phyloP scores from a whole-genome alignment of 2,329 filamentous ascomycete species.

The Volutella citrinella region DNA sequence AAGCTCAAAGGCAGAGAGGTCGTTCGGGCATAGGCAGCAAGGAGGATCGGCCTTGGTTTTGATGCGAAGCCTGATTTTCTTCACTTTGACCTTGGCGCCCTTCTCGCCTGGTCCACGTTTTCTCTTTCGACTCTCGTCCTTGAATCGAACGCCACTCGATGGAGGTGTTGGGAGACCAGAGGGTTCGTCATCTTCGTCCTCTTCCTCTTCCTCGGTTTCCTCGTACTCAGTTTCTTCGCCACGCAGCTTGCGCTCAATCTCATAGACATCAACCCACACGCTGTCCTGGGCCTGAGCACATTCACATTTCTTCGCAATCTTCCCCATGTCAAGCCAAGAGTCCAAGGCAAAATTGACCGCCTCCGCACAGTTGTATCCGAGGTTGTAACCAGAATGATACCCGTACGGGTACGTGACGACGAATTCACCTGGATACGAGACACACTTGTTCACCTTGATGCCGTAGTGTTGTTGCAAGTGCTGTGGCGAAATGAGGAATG shows the following conservation, averaged over 20 bases:
- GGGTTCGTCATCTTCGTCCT: conserved; percentile 61
- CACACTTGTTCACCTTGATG: conserved; percentile 93
- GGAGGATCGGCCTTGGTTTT: conserved; percentile 71
- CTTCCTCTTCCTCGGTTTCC: conserved; percentile 70
- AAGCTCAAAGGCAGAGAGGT: conserved; percentile 77
- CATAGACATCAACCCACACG: conserved; percentile 95
- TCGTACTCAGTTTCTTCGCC: conserved; percentile 86
- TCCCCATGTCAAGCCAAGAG: conserved; percentile 91
- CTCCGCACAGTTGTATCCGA: conserved; percentile 98
- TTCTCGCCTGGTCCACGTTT: conserved; percentile 33
- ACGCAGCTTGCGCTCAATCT: conserved; percentile 90
- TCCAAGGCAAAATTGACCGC: conserved; percentile 98
- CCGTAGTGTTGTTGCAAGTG: conserved; percentile 84
- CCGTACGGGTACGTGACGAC: conserved; percentile 98
- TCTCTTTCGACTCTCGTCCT: conserved; percentile 62
- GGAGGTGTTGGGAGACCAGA: conserved; percentile 78
- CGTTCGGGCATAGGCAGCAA: conserved; percentile 90
- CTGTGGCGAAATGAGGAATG: conserved; percentile 90
- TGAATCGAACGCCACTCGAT: conserved; percentile 65
- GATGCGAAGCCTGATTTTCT: conserved; percentile 77
- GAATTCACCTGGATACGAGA: conserved; percentile 95
- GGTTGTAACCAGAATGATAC: conserved; percentile 96
- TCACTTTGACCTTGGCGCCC: conserved; percentile 55
- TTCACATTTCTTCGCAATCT: conserved; percentile 94
- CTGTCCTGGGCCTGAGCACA: conserved; percentile 94